Base-by-base conservation (phyloP, 2,329 filamentous ascomycete genomes). In the Aspergillus jensenii region DNA sequence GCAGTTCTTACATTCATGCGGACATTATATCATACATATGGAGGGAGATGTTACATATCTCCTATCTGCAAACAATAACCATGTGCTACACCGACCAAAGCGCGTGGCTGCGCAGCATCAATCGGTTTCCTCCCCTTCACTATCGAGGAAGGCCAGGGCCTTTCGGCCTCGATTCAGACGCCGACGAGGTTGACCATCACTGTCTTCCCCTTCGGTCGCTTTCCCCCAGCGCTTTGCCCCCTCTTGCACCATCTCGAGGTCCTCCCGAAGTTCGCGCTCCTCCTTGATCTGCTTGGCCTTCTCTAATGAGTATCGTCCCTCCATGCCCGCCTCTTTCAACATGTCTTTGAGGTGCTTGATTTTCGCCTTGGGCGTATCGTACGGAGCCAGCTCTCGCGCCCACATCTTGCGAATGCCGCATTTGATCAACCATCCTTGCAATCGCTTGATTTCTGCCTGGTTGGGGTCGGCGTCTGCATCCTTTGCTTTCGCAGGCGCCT, bases 341-440 rank as follows among this genome's bases (percentile, higher is more conserved):
- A 96, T 89, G 11, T 78, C 78, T 70, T 86, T 90, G 7, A 99
- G 81, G 71, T 97, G 91, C 52, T 82, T 82, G 61, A 97, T 90
- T 79, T 96, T 97, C 50, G 86, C 90, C 60, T 87, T 89, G 4
- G 83, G 71, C 23, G 93, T 90, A 55, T 87, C 84, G 67, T 85
- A 92, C 55, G 86, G 80, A 72, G 90, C 90, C 27, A 99, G 82
- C 74, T 97, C 91, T 62, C 89, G 87, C 50, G 84, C 85, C 93
- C 95, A 99, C 60, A 97, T 84, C 72, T 97, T 98, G 53, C 91
- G 89, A 55, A 97, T 86, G 31, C 93, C 93, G 68, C 93, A 99
- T 75, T 97, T 96, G 46, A 88, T 78, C 6, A 99, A 83, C 74
- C 93, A 91, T 8, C 87, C 85, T 76, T 98, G 93, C 3, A 98